These are phyloP conservation scores for Gynostemma pentaphyllum DNA, from an alignment of 306 rosid species.

Conservation along the genomic window DNA sequence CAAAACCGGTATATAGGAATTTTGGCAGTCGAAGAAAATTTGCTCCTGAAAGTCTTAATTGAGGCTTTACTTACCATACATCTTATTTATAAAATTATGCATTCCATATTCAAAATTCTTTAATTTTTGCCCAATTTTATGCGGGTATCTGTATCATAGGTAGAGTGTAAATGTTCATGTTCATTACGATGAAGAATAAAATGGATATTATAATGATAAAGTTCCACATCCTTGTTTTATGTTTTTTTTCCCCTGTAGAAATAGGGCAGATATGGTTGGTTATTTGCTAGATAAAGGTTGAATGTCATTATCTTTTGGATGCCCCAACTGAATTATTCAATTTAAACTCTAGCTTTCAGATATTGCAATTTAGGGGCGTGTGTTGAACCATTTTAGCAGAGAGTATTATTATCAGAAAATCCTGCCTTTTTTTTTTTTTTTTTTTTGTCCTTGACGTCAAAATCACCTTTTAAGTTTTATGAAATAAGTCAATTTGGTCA, in stretches of 20 bases:
- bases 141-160: constrained; percentile 34
- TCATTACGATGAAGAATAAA: constrained; percentile 20
- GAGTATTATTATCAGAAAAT: no score
- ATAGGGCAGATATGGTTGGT: neutral
- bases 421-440: no score
- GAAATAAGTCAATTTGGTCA: no score
- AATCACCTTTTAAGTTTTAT: no score
- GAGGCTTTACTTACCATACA: constrained; percentile 3
- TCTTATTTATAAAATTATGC: constrained; percentile 10
- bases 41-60: constrained; percentile 15
- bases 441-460: no score
- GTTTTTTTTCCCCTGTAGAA: neutral
- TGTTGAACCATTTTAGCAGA: no score
- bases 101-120: constrained; percentile 44
- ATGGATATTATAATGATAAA: constrained; percentile 15
- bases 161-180: constrained; percentile 24
- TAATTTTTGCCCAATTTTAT: constrained; percentile 28
- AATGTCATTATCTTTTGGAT: neutral
- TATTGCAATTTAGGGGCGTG: no score
- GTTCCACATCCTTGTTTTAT: neutral
- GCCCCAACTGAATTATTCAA: neutral
- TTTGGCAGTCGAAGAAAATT: constrained; percentile 17
- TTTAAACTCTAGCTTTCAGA: no score
- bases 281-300: neutral
- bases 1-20: constrained; percentile 20